These are phyloP conservation scores for Neophaeococcomyces mojaviensis DNA, from an alignment of 2,329 filamentous ascomycete genomes.

Conservation along the genomic window DNA sequence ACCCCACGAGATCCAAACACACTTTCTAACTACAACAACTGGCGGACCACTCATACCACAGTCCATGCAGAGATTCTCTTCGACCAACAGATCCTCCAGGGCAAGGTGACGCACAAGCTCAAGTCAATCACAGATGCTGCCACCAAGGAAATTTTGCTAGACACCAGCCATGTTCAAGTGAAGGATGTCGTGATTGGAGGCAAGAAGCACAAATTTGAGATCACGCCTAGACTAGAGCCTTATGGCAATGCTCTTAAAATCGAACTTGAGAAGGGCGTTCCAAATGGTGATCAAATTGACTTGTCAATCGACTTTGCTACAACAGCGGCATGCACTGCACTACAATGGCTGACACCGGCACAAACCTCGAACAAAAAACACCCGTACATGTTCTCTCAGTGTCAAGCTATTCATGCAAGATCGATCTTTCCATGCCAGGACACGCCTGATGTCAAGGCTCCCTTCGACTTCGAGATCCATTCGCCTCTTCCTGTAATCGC, in stretches of 20 bases:
- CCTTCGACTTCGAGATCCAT: conserved; percentile 78
- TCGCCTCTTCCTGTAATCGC: conserved; percentile 86
- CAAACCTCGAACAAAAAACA: conserved; percentile 95
- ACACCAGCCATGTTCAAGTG: conserved; percentile 78
- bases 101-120: conserved; percentile 67
- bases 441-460: conserved; percentile 95
- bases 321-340: conserved; percentile 78
- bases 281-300: conserved; percentile 40
- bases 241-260: conserved; percentile 49
- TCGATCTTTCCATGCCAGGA: conserved; percentile 96
- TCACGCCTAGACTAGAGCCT: conserved; percentile 63
- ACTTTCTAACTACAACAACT: conserved; percentile 82
- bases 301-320: conserved; percentile 65
- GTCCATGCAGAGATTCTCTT: conserved; percentile 81
- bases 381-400: conserved; percentile 97
- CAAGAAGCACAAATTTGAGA: conserved; percentile 57
- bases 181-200: conserved; percentile 63
- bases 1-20: conserved; percentile 75
- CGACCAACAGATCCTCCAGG: conserved; percentile 65
- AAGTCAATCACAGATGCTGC: conserved; percentile 67
- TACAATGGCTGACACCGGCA: conserved; percentile 89
- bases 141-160: conserved; percentile 72
- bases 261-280: conserved; percentile 39
- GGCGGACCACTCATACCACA: conserved; percentile 74
- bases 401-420: conserved; percentile 89